Base-by-base conservation (phyloP, 768 basidiomycete genomes). In the Boletus fagicola region DNA sequence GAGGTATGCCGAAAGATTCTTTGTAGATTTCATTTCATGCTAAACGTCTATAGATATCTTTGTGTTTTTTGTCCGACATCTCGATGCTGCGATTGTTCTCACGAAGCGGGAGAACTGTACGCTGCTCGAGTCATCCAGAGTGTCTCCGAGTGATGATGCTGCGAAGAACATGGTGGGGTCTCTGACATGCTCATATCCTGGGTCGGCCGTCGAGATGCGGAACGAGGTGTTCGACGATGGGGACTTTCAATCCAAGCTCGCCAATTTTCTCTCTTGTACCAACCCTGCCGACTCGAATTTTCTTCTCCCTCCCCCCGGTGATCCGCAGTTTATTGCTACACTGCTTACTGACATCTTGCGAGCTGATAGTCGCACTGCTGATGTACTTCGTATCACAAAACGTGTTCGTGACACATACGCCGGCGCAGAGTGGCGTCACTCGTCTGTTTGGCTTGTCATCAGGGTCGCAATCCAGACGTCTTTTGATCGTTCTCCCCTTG, bases 51-150 rank as follows among this genome's bases (percentile, higher is more conserved):
- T 40, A 81, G 79, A 75, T 53, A 62, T 69, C n/a, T 47, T 77
- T 7, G 64, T 66, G 13, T 64, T 80, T 42, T 71, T 71, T 12
- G 68, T 81, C 22, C 68, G 65, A n/a, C 66, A 66, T 5, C 80
- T 80, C 51, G 78, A 79, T 49, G 76, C 79, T 3, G 78, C 68
- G 18, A 35, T 81, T 5, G 66, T 81, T 16, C 40, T 78, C 28
- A 73, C 71, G 43, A 66, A 65, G 53, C 38, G 48, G 26, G 51
- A 59, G 7, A 42, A 54, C 2, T 45, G 59, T 7, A 71, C 72
- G 4, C 7, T 40, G n/a, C 18, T 40, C n/a, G 39, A 40, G 39
- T n/a, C 39, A 40, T 40, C 20, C 18, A 9, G 55, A 68, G 26
- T 75, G 10, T 74, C 76, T 2, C 72, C 77, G 0, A 47, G 59